These are phyloP conservation scores for Sclerotinia spermophila DNA, from an alignment of 2,329 filamentous ascomycete species.

Conservation along the genomic window DNA sequence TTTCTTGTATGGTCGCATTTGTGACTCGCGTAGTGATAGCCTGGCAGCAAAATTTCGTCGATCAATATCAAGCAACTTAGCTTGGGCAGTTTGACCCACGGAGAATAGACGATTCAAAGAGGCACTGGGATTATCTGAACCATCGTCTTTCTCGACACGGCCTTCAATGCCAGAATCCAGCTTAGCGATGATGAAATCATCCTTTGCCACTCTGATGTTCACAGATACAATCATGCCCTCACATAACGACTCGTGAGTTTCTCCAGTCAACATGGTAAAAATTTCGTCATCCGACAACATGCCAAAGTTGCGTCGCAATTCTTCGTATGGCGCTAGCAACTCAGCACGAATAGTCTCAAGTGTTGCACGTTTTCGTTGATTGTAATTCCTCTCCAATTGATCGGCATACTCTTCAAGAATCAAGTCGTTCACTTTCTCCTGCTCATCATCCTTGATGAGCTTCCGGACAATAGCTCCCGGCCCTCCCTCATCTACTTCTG, in stretches of 20 bases:
- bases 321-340: conserved; percentile 88
- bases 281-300: conserved; percentile 70
- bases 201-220: conserved; percentile 80
- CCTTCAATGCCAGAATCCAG: conserved; percentile 94
- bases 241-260: conserved; percentile 76
- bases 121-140: conserved; percentile 65
- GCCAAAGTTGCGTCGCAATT: conserved; percentile 78
- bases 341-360: conserved; percentile 95
- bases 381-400: conserved; percentile 88
- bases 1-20: conserved; percentile 68
- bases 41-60: conserved; percentile 80
- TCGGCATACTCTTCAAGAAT: conserved; percentile 96
- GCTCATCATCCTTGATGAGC: conserved; percentile 89
- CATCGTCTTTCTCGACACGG: conserved; percentile 76
- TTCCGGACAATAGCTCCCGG: conserved; percentile 87
- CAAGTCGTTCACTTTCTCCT: conserved; percentile 93
- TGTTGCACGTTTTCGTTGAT: conserved; percentile 90
- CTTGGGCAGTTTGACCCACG: conserved; percentile 78
- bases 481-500: conserved; percentile 86
- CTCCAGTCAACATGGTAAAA: conserved; percentile 95
- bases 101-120: conserved; percentile 72
- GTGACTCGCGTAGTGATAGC: conserved; percentile 78
- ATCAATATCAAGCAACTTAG: conserved; percentile 84
- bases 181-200: conserved; percentile 89
- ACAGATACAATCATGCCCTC: conserved; percentile 93